Base-by-base conservation (phyloP, 2,329 filamentous ascomycete species). In the Xylariaceae sp. region DNA sequence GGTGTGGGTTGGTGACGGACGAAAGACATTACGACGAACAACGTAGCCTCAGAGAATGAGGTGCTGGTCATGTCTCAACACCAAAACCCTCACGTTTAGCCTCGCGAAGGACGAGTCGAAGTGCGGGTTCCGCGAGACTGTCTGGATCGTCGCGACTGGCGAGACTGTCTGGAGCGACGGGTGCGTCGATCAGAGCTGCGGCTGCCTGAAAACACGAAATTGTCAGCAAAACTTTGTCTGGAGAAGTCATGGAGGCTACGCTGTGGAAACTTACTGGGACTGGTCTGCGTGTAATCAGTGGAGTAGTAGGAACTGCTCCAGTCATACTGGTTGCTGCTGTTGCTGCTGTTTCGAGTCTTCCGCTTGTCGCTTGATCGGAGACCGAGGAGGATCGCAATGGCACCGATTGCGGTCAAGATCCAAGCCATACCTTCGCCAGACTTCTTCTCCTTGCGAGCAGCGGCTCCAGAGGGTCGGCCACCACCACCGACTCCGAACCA, bases 401-500 rank as follows among this genome's bases (percentile, higher is more conserved):
- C 76, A 15, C 76, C 76, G 23, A 79, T 79, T 49, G 77, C 80
- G 23, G 84, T 71, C 34, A 82, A 81, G 17, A 86, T 67, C 77
- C 82, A 82, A 64, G 78, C 79, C 17, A 75, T 71, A 17, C 81
- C 79, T 64, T 75, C 73, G 3, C 66, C 64, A 23, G 75, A 82
- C 73, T 85, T 83, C 73, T 85, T 83, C 73, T 85, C 82, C 62
- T 75, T 76, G 47, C 70, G 64, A 11, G 63, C 63, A 39, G 63
- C 66, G 48, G 64, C 71, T 56, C 73, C 69, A 57, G 75, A 70
- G 47, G 77, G 73, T 62, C 79, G 73, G 59, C 75, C 71, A 59
- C 80, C 76, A 44, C 79, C 77, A 10, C 78, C 75, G 42, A 79
- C 77, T 34, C 79, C 83, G 57, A 83, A 85, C 80, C 84, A 87